These are phyloP conservation scores for Ceratocystis ficicola DNA, from an alignment of 2,329 filamentous ascomycete genomes.

Conservation along the genomic window DNA sequence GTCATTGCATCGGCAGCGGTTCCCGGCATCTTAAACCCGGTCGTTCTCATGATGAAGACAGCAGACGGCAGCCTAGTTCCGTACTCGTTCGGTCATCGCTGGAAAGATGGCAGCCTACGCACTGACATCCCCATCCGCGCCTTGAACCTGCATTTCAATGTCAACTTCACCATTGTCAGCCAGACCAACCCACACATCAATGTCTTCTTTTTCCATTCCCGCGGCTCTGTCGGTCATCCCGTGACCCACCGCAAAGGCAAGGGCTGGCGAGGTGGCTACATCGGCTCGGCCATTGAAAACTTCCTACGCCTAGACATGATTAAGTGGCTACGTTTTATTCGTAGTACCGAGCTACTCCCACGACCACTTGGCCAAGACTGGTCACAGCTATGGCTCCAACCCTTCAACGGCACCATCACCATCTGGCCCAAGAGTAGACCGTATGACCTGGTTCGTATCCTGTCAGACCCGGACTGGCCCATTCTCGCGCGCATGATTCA, in stretches of 20 bases:
- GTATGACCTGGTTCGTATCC: slow-evolving; percentile 74
- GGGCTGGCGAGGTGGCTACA: slow-evolving; percentile 90
- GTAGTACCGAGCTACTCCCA: slow-evolving; percentile 82
- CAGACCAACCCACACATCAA: slow-evolving; percentile 97
- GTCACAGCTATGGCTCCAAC: slow-evolving; percentile 91
- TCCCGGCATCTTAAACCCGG: slow-evolving; percentile 87
- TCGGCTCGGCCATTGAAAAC: slow-evolving; percentile 84
- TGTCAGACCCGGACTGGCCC: slow-evolving; percentile 66
- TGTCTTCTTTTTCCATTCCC: slow-evolving; percentile 94
- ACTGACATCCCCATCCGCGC: slow-evolving; percentile 94
- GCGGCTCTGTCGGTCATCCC: slow-evolving; percentile 80
- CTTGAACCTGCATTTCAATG: slow-evolving; percentile 92
- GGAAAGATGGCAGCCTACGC: slow-evolving; percentile 90
- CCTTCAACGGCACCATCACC: slow-evolving; percentile 87
- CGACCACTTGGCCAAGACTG: slow-evolving; percentile 88
- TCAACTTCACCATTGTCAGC: slow-evolving; percentile 85
- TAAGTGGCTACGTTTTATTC: slow-evolving; percentile 93
- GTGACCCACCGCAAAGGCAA: slow-evolving; percentile 88
- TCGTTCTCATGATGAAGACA: slow-evolving; percentile 84
- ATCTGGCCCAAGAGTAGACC: slow-evolving; percentile 79
- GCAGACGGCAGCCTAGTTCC: slow-evolving; percentile 64
- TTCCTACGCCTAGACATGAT: slow-evolving; percentile 93
- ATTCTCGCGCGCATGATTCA: slow-evolving; percentile 80
- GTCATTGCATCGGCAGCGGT: slow-evolving; percentile 91
- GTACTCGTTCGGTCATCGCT: slow-evolving; percentile 96